Conservation (phyloP, 148 eudicot species). For the Hydrangea macrophylla region DNA sequence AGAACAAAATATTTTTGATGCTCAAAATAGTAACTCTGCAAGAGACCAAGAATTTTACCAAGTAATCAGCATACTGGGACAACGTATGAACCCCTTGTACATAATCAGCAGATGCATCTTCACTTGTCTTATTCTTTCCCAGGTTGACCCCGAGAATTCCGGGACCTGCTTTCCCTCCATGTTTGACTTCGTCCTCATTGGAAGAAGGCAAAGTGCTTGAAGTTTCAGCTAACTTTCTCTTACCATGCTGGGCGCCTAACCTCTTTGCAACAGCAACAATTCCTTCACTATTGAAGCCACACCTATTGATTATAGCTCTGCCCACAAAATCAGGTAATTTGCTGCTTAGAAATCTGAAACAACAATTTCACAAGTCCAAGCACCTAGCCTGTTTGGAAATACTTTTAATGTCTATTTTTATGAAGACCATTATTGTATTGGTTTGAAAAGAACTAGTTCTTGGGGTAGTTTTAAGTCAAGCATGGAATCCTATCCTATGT, state of each 20-base stretch:
- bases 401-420: too few relatives aligned
- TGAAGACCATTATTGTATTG: too few relatives aligned
- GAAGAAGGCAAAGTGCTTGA: slow-evolving; percentile 62
- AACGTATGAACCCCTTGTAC: slow-evolving; percentile 99
- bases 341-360: slow-evolving; percentile 1
- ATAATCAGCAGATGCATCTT: slow-evolving; percentile 97
- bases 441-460: too few relatives aligned
- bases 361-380: not conserved
- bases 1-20: not conserved
- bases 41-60: slow-evolving; percentile 45
- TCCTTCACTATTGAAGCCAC: slow-evolving; percentile 98
- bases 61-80: slow-evolving; percentile 98
- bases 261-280: slow-evolving; percentile 94
- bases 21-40: not conserved
- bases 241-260: slow-evolving; percentile 97
- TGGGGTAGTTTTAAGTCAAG: too few relatives aligned
- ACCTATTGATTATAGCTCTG: slow-evolving; percentile 96
- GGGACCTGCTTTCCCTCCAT: slow-evolving; percentile 98
- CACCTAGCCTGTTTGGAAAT: not conserved
- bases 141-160: slow-evolving; percentile 98
- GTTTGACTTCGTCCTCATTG: slow-evolving; percentile 71
- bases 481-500: too few relatives aligned
- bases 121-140: slow-evolving; percentile 93
- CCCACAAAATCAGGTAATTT: slow-evolving; percentile 14
- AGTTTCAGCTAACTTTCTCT: slow-evolving; percentile 88